A percentile compares a stretch with the other conserved stretches of the same genome.
phyloP scores from a whole-genome alignment of 148 eudicot genomes.

The Rhododendron molle region DNA sequence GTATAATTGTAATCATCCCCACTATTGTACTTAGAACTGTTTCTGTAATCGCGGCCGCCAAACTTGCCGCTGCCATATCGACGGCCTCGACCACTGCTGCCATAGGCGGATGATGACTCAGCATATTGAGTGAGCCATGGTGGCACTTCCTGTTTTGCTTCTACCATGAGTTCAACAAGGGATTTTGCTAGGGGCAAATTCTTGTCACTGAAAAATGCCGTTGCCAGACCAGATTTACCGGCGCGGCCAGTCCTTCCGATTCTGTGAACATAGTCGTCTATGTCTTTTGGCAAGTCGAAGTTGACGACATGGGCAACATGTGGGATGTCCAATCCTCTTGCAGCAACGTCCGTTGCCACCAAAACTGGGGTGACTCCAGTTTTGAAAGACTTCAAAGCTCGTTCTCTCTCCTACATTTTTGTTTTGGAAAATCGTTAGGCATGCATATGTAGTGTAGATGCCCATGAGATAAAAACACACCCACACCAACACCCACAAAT shows the following conservation, averaged over 20 bases:
- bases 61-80: constrained; percentile 43
- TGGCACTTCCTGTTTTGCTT: constrained; percentile 64
- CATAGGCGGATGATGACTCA: constrained; percentile 20
- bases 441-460: not conserved
- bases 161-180: constrained; percentile 55
- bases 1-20: constrained; percentile 24
- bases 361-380: constrained; percentile 57
- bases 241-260: constrained; percentile 81
- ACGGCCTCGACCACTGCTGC: constrained; percentile 27
- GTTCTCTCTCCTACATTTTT: constrained; percentile 53
- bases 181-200: constrained; percentile 51
- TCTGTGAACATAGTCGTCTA: constrained; percentile 67
- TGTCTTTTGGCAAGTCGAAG: constrained; percentile 64
- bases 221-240: constrained; percentile 71
- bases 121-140: constrained; percentile 55
- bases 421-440: not conserved
- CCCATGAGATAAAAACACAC: not conserved
- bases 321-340: constrained; percentile 72
- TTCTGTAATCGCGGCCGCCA: constrained; percentile 52
- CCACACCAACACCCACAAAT: not conserved
- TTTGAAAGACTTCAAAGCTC: constrained; percentile 65
- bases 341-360: constrained; percentile 84
- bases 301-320: constrained; percentile 70
- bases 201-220: constrained; percentile 67
- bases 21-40: constrained; percentile 7